Evolutionary conservation across 2,329 filamentous ascomycete genomes (phyloP).

Genomic region (Aspergillus sp.): DNA sequence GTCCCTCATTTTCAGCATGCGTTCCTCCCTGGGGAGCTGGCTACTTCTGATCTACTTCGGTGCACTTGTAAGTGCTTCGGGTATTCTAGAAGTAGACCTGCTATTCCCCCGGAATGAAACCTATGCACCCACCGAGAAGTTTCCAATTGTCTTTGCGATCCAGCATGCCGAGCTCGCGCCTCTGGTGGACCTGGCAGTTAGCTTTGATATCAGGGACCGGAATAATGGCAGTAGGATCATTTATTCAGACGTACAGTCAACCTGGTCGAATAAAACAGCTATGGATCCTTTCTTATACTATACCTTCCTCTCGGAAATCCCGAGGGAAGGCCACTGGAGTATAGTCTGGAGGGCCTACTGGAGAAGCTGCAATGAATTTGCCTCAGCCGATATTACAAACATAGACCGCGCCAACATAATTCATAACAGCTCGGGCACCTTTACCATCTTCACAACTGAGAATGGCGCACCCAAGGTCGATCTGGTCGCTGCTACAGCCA

Average conservation of each 20-base stretch:
- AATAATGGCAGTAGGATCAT: not conserved
- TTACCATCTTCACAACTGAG: not conserved
- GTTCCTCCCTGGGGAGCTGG: not conserved
- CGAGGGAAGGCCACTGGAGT: not conserved
- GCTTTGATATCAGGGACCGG: not conserved
- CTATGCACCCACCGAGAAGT: constrained; percentile 1
- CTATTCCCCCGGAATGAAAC: constrained; percentile 4
- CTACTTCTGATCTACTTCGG: not conserved
- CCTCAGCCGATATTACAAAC: not conserved
- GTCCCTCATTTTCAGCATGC: not conserved
- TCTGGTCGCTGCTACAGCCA: not conserved
- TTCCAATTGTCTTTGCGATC: constrained; percentile 2
- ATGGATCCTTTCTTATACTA: constrained; percentile 1
- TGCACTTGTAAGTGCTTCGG: not conserved
- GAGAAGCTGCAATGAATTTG: constrained; percentile 1
- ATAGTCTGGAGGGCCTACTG: not conserved
- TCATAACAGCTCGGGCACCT: not conserved
- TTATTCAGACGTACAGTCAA: not conserved
- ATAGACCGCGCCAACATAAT: not conserved
- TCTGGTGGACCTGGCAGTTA: not conserved
- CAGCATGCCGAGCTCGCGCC: not conserved
- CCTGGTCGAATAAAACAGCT: not conserved
- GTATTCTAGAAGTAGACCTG: constrained; percentile 1
- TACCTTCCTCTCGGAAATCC: not conserved
- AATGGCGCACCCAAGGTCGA: not conserved